Evolutionary conservation across 768 basidiomycete genomes (phyloP), one percentile per base, ranked within the genome.

Genomic region (Pisolithus tinctorius): DNA sequence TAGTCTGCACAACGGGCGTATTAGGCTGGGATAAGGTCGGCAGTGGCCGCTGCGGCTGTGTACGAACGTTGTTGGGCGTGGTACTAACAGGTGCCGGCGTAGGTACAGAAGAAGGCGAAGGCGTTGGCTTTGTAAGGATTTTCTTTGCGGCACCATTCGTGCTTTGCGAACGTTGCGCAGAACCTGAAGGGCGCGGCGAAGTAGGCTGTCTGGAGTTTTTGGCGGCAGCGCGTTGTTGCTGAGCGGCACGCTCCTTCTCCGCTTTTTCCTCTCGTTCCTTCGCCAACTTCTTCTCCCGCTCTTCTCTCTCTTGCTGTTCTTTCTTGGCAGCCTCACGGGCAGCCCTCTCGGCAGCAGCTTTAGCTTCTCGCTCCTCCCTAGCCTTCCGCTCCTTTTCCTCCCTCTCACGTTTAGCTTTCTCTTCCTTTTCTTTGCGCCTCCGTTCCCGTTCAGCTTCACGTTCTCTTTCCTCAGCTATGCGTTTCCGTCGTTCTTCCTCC

Each of bases 401-500:
- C 60, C 75, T 78, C 48, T 78, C 75, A 39, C 73, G 73, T 58
- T 68, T 75, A 31, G 60, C 68, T 52, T 71, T 80, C 58, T 88
- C 84, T 62, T 88, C 87, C 68, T 79, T 82, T 71, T 88, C 85
- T 64, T 77, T 83, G 55, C 78, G 79, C 70, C 85, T 83, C 53
- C 81, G 75, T 55, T 89, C 86, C 13, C 83, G 79, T 61, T 91
- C 88, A 14, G 77, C 81, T 57, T 89, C 84, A 13, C 82, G 81
- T 56, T 91, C 88, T 59, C 84, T 83, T 68, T 93, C 89, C 60
- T 92, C 87, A 36, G 83, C 79, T 53, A 82, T 68, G 25, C 88
- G 83, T 63, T 83, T 82, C 50, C 86, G 81, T 29, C 76, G 73
- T 65, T 94, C 91, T 66, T 96, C 93, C 41, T 93, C 92, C 63